These are phyloP conservation scores for Rubia yunnanensis DNA, from an alignment of 257 asterid genomes.

Conservation along the genomic window DNA sequence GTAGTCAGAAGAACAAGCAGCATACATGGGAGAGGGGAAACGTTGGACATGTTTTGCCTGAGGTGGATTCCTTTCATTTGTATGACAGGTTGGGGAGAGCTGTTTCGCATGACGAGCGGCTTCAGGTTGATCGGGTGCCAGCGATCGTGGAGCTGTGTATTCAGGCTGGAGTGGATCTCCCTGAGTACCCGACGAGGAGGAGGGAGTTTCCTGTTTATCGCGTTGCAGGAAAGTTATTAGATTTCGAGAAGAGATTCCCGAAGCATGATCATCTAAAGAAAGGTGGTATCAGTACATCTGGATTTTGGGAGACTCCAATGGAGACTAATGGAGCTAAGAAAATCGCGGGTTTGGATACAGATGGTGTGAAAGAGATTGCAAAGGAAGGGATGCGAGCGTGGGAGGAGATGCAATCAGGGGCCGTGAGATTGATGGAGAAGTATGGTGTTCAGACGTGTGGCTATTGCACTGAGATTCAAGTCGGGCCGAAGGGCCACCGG, in stretches of 20 bases:
- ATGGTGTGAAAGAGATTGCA: constrained; percentile 41
- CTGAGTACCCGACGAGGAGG: constrained; percentile 53
- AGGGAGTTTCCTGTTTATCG: constrained; percentile 47
- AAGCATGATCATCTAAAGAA: constrained; percentile 25
- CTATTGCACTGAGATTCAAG: constrained; percentile 65
- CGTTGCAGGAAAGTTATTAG: constrained; percentile 59
- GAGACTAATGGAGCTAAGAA: constrained; percentile 13
- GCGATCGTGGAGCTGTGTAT: constrained; percentile 64
- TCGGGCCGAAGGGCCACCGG: constrained; percentile 75
- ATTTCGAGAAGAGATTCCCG: constrained; percentile 66
- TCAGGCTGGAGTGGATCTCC: constrained; percentile 69
- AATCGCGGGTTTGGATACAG: constrained; percentile 17
- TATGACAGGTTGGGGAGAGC: constrained; percentile 68
- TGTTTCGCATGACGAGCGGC: constrained; percentile 59
- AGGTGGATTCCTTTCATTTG: constrained; percentile 56
- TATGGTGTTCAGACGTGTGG: constrained; percentile 57
- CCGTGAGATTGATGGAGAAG: constrained; percentile 35
- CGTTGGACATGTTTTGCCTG: constrained; percentile 40
- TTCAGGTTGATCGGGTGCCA: constrained; percentile 61
- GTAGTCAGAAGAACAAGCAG: constrained; percentile 40
- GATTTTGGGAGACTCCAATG: constrained; percentile 34
- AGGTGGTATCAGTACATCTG: constrained; percentile 22
- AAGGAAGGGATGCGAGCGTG: constrained; percentile 45
- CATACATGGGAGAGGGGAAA: constrained; percentile 60
- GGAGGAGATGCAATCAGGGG: constrained; percentile 39